Percentiles rank a stretch among this genome's conserved stretches.
Evolutionary conservation across 257 asterid species (phyloP).

Genomic region (Pogostemon cablin): DNA sequence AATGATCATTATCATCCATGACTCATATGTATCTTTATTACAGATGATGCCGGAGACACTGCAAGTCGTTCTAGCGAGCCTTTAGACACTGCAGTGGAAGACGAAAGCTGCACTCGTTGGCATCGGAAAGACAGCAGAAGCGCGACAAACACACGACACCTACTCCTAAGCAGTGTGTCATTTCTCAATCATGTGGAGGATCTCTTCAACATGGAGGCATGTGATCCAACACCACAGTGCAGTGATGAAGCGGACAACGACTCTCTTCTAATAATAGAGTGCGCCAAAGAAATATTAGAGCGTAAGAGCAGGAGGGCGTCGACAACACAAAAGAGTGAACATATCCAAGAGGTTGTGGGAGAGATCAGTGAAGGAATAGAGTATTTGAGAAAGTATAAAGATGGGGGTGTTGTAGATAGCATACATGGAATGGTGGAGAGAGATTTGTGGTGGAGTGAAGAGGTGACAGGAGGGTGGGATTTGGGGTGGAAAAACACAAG

Average conservation of each 20-base stretch:
- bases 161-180: constrained; percentile 48
- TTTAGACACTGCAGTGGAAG: constrained; percentile 29
- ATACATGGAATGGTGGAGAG: constrained; percentile 41
- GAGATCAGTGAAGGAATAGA: constrained; percentile 51
- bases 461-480: constrained; percentile 43
- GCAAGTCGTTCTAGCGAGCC: constrained; percentile 33
- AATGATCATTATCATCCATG: background rate
- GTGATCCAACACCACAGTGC: constrained; percentile 5
- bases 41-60: constrained; percentile 44
- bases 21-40: constrained; percentile 21
- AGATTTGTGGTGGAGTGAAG: constrained; percentile 46
- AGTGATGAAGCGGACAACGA: constrained; percentile 31
- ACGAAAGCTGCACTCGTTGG: constrained; percentile 11
- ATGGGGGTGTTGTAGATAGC: constrained; percentile 34
- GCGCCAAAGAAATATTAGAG: constrained; percentile 50
- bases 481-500: constrained; percentile 43
- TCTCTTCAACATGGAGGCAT: constrained; percentile 32
- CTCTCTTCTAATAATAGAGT: constrained; percentile 43
- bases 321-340: background rate
- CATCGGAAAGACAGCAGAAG: constrained; percentile 26
- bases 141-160: constrained; percentile 29
- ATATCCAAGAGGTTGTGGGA: constrained; percentile 40
- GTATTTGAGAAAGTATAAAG: constrained; percentile 36
- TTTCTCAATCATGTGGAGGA: constrained; percentile 41
- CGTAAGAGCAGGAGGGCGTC: constrained; percentile 34